These are phyloP conservation scores for Xerocomus spinulosus DNA, from an alignment of 768 basidiomycete species.

Conservation along the genomic window DNA sequence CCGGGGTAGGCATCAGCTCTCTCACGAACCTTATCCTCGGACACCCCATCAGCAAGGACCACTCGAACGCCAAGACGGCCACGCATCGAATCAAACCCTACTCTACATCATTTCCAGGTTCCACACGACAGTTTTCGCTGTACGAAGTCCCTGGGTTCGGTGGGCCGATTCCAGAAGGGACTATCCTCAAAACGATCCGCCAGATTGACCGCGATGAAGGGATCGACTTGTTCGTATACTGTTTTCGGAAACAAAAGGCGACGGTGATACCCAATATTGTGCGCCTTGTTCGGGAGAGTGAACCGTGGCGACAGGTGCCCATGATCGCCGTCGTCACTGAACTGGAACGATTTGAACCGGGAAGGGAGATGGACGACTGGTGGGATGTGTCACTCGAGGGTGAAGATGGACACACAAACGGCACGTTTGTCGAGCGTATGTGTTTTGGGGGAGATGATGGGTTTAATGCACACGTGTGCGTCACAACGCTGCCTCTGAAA, in stretches of 20 bases:
- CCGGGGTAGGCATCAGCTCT: conserved; percentile 28
- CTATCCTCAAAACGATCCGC: conserved; percentile 14
- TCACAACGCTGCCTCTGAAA: conserved; percentile 30
- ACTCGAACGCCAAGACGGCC: conserved; percentile 8
- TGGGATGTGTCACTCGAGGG: conserved; percentile 19
- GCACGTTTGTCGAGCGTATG: conserved; percentile 22
- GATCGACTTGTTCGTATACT: conserved; percentile 25
- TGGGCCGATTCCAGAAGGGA: conserved; percentile 2
- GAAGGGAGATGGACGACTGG: conserved; percentile 29
- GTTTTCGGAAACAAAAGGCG: conserved; percentile 17
- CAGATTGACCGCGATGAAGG: conserved; percentile 11
- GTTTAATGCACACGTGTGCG: conserved; percentile 36
- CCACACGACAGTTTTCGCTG: conserved; percentile 6
- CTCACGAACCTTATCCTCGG: conserved; percentile 26
- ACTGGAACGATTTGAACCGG: conserved; percentile 16
- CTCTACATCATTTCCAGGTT: neutral
- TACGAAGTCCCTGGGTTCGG: conserved; percentile 23
- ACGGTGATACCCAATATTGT: conserved; percentile 13
- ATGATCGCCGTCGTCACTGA: conserved; percentile 27
- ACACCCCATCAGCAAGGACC: conserved; percentile 11
- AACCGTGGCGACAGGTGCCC: conserved; percentile 4
- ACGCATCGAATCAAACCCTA: neutral
- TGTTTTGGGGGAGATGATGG: conserved; percentile 16
- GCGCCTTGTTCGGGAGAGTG: conserved; percentile 1
- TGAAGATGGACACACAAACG: conserved; percentile 22